Base-by-base conservation (phyloP, 2,329 filamentous ascomycete genomes). In the Talaromyces islandicus region DNA sequence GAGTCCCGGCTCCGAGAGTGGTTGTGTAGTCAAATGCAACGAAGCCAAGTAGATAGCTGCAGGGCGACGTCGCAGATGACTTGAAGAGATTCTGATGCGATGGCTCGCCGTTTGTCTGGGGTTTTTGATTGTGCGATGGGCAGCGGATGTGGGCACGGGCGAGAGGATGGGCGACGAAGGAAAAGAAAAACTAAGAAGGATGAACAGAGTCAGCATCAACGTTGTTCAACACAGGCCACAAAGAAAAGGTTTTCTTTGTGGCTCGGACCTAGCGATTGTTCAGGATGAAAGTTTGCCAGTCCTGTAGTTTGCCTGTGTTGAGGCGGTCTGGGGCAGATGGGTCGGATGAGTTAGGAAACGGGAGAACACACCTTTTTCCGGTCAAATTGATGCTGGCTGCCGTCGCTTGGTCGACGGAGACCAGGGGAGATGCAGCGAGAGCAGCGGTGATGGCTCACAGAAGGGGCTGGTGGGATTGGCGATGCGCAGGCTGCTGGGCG, bases 341-440 rank as follows among this genome's bases (percentile, higher is more conserved):
- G 60, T 68, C 69, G 70, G 73, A 72, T 68, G 69, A 68, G 61
- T 67, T 68, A 69, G 73, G 69, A 69, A 65, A 67, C 51, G 67
- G 62, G 58, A 64, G 61, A 65, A 72, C 73, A 60, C 62, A 75
- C 73, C 70, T 72, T 66, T 66, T 53, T 65, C 58, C 63, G 63
- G 66, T 60, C 62, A 66, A 67, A 68, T 58, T 63, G 60, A 60
- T 60, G 41, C 64, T 54, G 61, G 67, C 54, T 54, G 60, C 67
- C 65, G 67, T 75, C 72, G 73, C 73, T 73, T 67, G 60, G 60
- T 63, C 65, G 53, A 53, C 61, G 38, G 48, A 58, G 60, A 64
- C 65, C 62, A 60, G 61, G 24, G 41, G 30, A 41, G 29, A 41
- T 27, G 27, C 38, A 50, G 57, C 25, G 54, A 66, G 30, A 62